A percentile compares a stretch with the other conserved stretches of the same genome.
These are phyloP conservation scores for Alternaria tenuissima DNA, from an alignment of 2,329 filamentous ascomycete species.

Conservation along the genomic window DNA sequence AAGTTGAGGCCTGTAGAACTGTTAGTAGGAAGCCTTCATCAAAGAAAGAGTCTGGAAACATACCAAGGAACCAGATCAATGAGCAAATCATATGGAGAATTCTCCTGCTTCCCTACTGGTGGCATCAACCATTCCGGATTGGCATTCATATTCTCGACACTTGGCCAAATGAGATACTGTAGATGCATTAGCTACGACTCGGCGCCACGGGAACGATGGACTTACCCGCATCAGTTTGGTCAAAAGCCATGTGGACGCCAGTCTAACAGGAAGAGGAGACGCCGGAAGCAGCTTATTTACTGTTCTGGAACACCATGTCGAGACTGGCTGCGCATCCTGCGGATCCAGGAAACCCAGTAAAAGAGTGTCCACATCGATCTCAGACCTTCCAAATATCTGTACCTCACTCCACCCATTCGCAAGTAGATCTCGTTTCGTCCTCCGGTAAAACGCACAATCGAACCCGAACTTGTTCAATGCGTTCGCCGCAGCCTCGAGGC, in stretches of 20 bases:
- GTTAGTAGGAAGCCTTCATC: constrained; percentile 19
- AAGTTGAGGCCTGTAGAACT: constrained; percentile 40
- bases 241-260: constrained; percentile 45
- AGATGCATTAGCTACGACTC: constrained; percentile 17
- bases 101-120: constrained; percentile 39
- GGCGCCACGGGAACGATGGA: constrained; percentile 3
- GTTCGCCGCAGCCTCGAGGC: constrained; percentile 28
- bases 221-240: constrained; percentile 49
- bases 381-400: constrained; percentile 45
- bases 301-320: constrained; percentile 45
- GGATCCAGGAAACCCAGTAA: constrained; percentile 45
- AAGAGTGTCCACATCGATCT: constrained; percentile 48
- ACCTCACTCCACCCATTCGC: constrained; percentile 43
- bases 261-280: constrained; percentile 35
- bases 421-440: constrained; percentile 44
- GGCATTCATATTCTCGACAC: constrained; percentile 45
- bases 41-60: constrained; percentile 6
- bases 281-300: constrained; percentile 42
- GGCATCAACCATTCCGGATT: constrained; percentile 49
- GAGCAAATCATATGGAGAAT: constrained; percentile 42
- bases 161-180: constrained; percentile 50
- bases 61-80: constrained; percentile 49
- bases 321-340: constrained; percentile 43
- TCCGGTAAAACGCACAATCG: constrained; percentile 45
- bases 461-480: constrained; percentile 44